Evolutionary conservation across 2,329 filamentous ascomycete species (phyloP), one percentile per base, ranked within the genome.

Genomic region (Arthroderma sp.): DNA sequence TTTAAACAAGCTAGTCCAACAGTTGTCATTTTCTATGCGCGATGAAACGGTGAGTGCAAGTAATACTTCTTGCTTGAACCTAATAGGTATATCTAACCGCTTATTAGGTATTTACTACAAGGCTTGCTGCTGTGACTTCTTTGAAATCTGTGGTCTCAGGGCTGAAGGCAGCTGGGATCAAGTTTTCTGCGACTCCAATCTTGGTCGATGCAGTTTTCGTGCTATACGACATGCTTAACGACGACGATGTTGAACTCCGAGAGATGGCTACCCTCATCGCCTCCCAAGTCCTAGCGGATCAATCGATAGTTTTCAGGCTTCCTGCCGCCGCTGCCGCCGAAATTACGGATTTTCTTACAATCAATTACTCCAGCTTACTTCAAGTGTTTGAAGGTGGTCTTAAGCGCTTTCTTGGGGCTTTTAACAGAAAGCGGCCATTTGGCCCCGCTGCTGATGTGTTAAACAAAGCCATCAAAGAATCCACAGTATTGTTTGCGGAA

Each of bases 191-290:
- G 60, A 65, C 59, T 60, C 61, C 47, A 62, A 57, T 61, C 13
- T 72, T 81, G 35, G 69, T 88, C 1, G 74, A 80, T 1, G 74
- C 81, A 31, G 79, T 86, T 55, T 68, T 89, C 4, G 76, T 84
- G 2, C 73, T 91, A 1, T 91, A 93, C 70, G 84, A 89, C 66
- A 77, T 83, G 49, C 77, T 95, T 3, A 87, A 88, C 66, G 93
- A 97, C 67, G 91, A 97, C 67, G 91, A 97, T 66, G 88, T 95
- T 61, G 90, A 96, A 58, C 81, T 96, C 61, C 82, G 91, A 47
- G 80, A 85, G 35, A 69, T 80, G 0, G 85, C 84, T 6, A 80
- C 74, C 5, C 62, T 65, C 4, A 67, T 68, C 1, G 68, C 70
- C 13, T 74, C 72, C 2, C 67, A 66, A 61, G 57, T 73, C 0